A percentile compares a stretch with the other conserved stretches of the same genome.
These are phyloP conservation scores for Solanum chacoense DNA, from an alignment of 305 asterid species.

Conservation along the genomic window DNA sequence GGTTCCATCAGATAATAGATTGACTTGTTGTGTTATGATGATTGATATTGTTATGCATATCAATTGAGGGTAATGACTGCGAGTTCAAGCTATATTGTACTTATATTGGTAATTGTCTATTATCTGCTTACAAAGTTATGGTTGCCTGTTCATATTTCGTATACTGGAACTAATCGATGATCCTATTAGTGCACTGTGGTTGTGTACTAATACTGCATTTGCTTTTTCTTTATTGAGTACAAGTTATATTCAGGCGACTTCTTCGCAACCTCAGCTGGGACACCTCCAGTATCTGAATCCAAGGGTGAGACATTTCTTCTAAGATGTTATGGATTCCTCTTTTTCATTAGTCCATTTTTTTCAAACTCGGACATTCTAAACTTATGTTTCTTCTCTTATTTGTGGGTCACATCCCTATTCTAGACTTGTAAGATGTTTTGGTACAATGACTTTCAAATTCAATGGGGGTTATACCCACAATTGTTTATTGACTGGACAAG, in stretches of 20 bases:
- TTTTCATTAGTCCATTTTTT: background rate
- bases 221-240: background rate
- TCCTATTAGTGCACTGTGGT: background rate
- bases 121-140: background rate
- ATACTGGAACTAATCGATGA: background rate
- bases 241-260: background rate
- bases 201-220: background rate
- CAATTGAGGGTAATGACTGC: background rate
- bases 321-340: background rate
- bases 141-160: background rate
- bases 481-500: background rate
- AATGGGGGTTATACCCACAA: background rate
- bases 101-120: background rate
- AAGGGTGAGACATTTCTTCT: background rate
- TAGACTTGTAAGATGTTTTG: background rate
- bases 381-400: background rate
- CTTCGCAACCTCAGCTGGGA: background rate
- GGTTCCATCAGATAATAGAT: background rate
- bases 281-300: background rate
- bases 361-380: background rate
- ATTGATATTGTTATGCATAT: background rate
- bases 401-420: background rate
- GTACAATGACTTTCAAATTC: background rate
- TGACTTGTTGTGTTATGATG: background rate
- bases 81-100: background rate